These are phyloP conservation scores for Sporothrix pallida DNA, from an alignment of 2,329 filamentous ascomycete species.

Conservation along the genomic window DNA sequence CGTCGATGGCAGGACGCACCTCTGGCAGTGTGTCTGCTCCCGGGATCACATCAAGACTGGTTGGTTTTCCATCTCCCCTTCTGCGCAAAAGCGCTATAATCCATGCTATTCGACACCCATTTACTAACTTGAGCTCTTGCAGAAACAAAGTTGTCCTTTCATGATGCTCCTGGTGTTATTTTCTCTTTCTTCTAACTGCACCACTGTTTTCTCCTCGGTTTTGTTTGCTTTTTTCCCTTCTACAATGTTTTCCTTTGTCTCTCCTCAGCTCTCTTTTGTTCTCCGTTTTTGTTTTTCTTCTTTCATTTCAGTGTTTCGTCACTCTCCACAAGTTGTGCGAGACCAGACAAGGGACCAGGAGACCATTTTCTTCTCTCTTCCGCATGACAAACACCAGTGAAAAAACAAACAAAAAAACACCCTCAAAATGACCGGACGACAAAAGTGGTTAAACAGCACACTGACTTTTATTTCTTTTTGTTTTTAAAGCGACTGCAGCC, in stretches of 20 bases:
- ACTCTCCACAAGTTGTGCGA: slow-evolving; percentile 21
- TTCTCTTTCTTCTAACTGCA: slow-evolving; percentile 35
- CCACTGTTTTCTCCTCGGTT: slow-evolving; percentile 1
- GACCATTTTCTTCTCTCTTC: background rate
- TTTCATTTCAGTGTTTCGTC: slow-evolving; percentile 37
- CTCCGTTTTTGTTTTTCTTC: slow-evolving; percentile 13
- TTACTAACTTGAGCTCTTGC: slow-evolving; percentile 41
- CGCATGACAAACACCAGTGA: background rate
- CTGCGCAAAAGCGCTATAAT: background rate
- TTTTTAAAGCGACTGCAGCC: slow-evolving; percentile 59
- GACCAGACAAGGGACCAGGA: background rate
- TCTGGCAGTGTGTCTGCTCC: slow-evolving; percentile 10
- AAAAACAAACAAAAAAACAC: slow-evolving; percentile 11
- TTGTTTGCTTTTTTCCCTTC: slow-evolving; percentile 23
- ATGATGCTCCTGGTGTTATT: slow-evolving; percentile 40
- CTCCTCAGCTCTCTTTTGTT: slow-evolving; percentile 13
- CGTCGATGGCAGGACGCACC: background rate
- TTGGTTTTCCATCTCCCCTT: slow-evolving; percentile 4
- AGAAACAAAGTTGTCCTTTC: slow-evolving; percentile 65
- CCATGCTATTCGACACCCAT: too few species aligned
- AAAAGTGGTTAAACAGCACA: slow-evolving; percentile 58
- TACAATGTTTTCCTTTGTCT: slow-evolving; percentile 28
- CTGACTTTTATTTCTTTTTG: slow-evolving; percentile 51
- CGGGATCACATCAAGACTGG: slow-evolving; percentile 19
- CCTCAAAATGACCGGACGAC: slow-evolving; percentile 32